Conservation (phyloP, 23 red algal genomes). For the Gracilaria gracilis region DNA sequence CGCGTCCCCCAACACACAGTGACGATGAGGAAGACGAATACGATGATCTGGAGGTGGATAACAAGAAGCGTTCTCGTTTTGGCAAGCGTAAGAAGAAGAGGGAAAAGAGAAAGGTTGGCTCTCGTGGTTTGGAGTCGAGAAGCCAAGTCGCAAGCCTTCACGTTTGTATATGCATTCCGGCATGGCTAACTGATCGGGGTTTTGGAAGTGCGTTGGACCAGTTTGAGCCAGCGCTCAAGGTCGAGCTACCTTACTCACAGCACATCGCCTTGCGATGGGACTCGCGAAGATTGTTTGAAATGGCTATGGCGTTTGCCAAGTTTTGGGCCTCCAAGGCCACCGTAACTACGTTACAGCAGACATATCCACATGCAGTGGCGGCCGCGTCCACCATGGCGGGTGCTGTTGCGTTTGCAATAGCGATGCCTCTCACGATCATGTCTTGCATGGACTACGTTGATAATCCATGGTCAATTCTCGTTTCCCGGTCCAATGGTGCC, state of each 20-base stretch:
- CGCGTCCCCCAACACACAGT: slow-evolving; percentile 25
- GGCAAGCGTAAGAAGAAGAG: slow-evolving; percentile 69
- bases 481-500: slow-evolving; percentile 88
- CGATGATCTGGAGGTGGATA: slow-evolving; percentile 1
- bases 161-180: slow-evolving; percentile 87
- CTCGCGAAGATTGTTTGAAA: slow-evolving; percentile 81
- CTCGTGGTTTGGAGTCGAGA: slow-evolving; percentile 36
- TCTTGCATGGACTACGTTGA: slow-evolving; percentile 97
- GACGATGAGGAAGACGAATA: slow-evolving; percentile 46
- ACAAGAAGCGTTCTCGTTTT: slow-evolving; percentile 46
- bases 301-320: slow-evolving; percentile 95
- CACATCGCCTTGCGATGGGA: slow-evolving; percentile 98
- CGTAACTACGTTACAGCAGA: slow-evolving; percentile 89
- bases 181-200: slow-evolving; percentile 84
- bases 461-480: slow-evolving; percentile 92
- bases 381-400: slow-evolving; percentile 88
- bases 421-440: slow-evolving; percentile 90
- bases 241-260: slow-evolving; percentile 83
- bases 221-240: slow-evolving; percentile 80
- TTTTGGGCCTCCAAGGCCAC: slow-evolving; percentile 99
- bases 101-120: slow-evolving; percentile 62
- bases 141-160: slow-evolving; percentile 74
- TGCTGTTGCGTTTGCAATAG: slow-evolving; percentile 88
- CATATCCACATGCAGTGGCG: slow-evolving; percentile 88
- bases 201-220: slow-evolving; percentile 87